A percentile compares a stretch with the other conserved stretches of the same genome.
phyloP scores from a whole-genome alignment of 768 basidiomycete genomes.

The Calocybe gangraenosa region DNA sequence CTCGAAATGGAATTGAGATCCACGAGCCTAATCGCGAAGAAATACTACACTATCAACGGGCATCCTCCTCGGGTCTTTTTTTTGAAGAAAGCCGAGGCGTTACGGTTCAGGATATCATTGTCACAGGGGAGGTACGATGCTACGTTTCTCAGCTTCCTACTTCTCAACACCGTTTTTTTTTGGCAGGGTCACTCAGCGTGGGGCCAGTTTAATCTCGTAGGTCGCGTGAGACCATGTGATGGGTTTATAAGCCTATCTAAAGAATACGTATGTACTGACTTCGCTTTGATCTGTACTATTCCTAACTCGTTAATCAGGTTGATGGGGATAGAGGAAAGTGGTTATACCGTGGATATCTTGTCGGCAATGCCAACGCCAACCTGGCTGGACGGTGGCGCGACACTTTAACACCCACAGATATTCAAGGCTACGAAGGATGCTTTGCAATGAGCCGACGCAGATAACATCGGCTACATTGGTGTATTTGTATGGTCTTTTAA shows the following conservation, averaged over 20 bases:
- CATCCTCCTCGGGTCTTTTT: constrained; percentile 7
- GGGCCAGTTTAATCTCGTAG: constrained; percentile 81
- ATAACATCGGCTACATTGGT: constrained; percentile 21
- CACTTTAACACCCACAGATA: constrained; percentile 58
- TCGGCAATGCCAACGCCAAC: constrained; percentile 65
- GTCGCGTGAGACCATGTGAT: constrained; percentile 77
- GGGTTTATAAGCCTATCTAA: constrained; percentile 81
- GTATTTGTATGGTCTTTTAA: not conserved
- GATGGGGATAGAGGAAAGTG: constrained; percentile 74
- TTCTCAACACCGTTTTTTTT: constrained; percentile 1
- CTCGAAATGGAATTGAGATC: constrained; percentile 42
- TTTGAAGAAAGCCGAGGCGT: constrained; percentile 17
- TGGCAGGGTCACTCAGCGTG: constrained; percentile 83
- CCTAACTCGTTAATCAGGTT: constrained; percentile 33
- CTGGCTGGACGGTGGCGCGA: constrained; percentile 88
- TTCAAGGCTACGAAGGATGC: constrained; percentile 81
- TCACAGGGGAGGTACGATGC: constrained; percentile 64
- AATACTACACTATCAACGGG: constrained; percentile 27
- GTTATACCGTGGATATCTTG: constrained; percentile 82
- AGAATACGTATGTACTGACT: constrained; percentile 60
- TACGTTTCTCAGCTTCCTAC: not conserved
- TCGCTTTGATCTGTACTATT: constrained; percentile 4
- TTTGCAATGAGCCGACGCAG: constrained; percentile 70
- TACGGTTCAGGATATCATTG: constrained; percentile 54
- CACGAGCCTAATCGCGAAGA: constrained; percentile 35